These are phyloP conservation scores for Fusarium sp. DNA, from an alignment of 2,329 filamentous ascomycete species.

Conservation along the genomic window DNA sequence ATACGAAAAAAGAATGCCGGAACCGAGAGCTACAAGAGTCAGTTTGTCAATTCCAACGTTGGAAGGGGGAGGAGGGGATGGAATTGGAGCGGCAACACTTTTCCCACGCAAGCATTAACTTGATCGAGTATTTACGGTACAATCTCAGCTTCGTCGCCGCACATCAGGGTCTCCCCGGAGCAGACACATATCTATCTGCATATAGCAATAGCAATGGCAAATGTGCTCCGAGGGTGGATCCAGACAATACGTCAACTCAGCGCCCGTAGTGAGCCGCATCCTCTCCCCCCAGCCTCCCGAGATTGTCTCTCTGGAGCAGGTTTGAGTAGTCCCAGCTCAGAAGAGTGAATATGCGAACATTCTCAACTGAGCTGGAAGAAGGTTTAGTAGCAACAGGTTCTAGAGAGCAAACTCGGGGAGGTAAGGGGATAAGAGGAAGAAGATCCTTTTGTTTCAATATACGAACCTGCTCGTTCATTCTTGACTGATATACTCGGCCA, in stretches of 20 bases:
- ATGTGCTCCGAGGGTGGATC: conserved; percentile 64
- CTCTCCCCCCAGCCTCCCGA: conserved; percentile 51
- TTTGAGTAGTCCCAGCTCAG: conserved; percentile 17
- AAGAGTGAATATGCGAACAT: not conserved
- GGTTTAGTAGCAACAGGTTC: conserved; percentile 49
- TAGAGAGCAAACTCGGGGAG: conserved; percentile 41
- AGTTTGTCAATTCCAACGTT: conserved; percentile 52
- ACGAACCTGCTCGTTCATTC: conserved; percentile 58
- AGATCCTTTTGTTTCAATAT: conserved; percentile 55
- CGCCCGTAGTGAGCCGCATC: conserved; percentile 88
- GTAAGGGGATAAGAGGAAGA: conserved; percentile 49
- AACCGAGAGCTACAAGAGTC: conserved; percentile 78
- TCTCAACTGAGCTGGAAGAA: conserved; percentile 16
- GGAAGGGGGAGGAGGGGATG: conserved; percentile 47
- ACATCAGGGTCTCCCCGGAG: conserved; percentile 56
- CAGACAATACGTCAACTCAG: conserved; percentile 67
- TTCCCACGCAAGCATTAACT: conserved; percentile 99
- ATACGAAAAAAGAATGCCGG: conserved; percentile 86
- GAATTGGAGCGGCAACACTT: conserved; percentile 87
- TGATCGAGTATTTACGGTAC: conserved; percentile 96
- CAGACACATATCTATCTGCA: conserved; percentile 9
- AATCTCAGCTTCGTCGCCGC: conserved; percentile 85
- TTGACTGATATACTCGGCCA: conserved; percentile 41
- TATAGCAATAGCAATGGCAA: not conserved
- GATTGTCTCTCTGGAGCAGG: conserved; percentile 48